Base-by-base conservation (phyloP, 2,329 filamentous ascomycete species). In the Fusarium marasasianum region DNA sequence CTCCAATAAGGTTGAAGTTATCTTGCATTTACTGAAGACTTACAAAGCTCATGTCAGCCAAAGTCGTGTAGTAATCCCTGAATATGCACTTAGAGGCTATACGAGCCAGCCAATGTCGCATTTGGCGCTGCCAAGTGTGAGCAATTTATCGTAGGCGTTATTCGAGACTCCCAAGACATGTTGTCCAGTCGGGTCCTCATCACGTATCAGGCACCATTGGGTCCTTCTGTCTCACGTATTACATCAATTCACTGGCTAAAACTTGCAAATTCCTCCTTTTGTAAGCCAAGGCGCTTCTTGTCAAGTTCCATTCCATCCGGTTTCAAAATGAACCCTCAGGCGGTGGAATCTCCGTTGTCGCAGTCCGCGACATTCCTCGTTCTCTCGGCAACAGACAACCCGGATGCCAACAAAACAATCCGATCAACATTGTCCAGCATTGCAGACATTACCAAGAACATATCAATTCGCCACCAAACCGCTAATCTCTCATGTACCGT, bases 321-420 rank as follows among this genome's bases (percentile, higher is more conserved):
- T 37, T 45, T 31, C 31, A 61, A 40, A 57, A 77, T 77, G 75
- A 63, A 64, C 14, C 57, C 71, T 18, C 87, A 89, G 67, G 77
- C 81, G 4, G 84, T 89, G 58, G 85, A 87, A 57, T 86, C 85
- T 6, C 87, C 87, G 5, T 81, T 90, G n/a, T 88, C 87, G 6
- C 79, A 81, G 33, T 85, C 84, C 6, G 87, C 87, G 15, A 89
- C 87, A 8, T 90, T 90, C 76, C 84, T 90, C 33, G 84, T 89
- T 48, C 77, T 89, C 3, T 81, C 85, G 1, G 80, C 84, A 35
- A 82, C 77, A 10, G 71, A 82, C 22, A 74, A 69, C 4, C 77
- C 81, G 2, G 72, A 81, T 10, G 81, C 87, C 8, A 76, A 83
- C 64, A 64, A 77, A 17, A 86, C 79, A 0, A 82, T 88, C 11